Percentiles rank a stretch among this genome's conserved stretches.
phyloP scores from a whole-genome alignment of 2,329 filamentous ascomycete species.

The Hirsutella thompsonii region DNA sequence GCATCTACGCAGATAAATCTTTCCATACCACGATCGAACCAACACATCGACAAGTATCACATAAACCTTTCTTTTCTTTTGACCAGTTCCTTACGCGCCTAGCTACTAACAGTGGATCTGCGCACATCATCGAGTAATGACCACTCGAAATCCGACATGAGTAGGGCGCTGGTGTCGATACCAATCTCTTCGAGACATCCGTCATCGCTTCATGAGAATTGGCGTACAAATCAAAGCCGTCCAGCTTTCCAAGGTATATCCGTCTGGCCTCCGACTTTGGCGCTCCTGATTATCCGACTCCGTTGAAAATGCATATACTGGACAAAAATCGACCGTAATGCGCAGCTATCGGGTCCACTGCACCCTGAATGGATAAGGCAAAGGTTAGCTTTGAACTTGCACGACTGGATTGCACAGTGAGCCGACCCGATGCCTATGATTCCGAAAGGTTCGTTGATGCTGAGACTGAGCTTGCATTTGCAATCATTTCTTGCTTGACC shows the following conservation, averaged over 20 bases:
- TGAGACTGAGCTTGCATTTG: no score
- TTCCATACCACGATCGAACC: no score
- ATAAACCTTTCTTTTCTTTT: no score
- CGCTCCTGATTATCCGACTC: conserved; percentile 13
- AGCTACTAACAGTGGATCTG: no score
- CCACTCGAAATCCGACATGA: background rate
- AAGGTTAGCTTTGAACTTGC: background rate
- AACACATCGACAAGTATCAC: no score
- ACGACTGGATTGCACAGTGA: no score
- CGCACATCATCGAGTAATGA: no score
- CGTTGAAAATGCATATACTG: conserved; percentile 5
- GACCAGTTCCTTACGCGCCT: no score
- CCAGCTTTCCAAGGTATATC: conserved; percentile 1
- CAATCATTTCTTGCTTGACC: conserved; percentile 8
- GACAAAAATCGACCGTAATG: background rate
- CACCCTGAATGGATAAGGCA: background rate
- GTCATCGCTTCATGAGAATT: background rate
- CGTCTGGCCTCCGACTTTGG: conserved; percentile 9
- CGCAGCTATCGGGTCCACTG: background rate
- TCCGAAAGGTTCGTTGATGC: no score
- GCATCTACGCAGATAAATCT: no score
- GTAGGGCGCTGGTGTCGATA: background rate
- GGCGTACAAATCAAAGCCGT: background rate
- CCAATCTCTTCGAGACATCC: conserved; percentile 7
- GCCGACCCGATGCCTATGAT: no score